These are phyloP conservation scores for Penicillium robsamsonii DNA, from an alignment of 495 filamentous ascomycete genomes.

Conservation along the genomic window DNA sequence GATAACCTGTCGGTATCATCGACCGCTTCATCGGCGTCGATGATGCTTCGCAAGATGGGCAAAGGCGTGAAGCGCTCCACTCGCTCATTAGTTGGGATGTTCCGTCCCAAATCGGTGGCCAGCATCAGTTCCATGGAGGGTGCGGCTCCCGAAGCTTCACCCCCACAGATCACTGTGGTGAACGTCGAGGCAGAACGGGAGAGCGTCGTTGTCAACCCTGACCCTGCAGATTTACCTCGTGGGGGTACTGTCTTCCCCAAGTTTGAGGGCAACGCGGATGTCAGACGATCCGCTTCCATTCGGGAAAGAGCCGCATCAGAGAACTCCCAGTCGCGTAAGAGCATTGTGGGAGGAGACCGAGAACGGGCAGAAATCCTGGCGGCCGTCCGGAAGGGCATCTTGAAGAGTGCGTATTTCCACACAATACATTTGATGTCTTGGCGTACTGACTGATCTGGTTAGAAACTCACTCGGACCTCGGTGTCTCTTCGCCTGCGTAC, in stretches of 20 bases:
- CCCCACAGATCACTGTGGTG: constrained; percentile 83
- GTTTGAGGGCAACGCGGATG: constrained; percentile 57
- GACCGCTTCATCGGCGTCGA: constrained; percentile 93
- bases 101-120: constrained; percentile 88
- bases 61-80: constrained; percentile 92
- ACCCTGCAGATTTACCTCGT: constrained; percentile 64
- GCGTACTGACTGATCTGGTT: constrained; percentile 19
- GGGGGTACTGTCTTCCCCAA: constrained; percentile 85
- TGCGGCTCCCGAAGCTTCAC: constrained; percentile 55
- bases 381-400: constrained; percentile 86
- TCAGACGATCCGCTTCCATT: constrained; percentile 26
- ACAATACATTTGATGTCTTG: constrained; percentile 2
- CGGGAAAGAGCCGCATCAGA: constrained; percentile 58
- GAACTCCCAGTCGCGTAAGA: constrained; percentile 64
- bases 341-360: constrained; percentile 84
- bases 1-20: constrained; percentile 97
- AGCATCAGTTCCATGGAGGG: constrained; percentile 69
- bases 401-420: constrained; percentile 75
- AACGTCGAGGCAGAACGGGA: constrained; percentile 92
- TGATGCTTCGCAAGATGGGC: constrained; percentile 99
- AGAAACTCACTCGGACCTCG: constrained; percentile 60
- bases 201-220: constrained; percentile 73
- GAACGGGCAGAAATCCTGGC: constrained; percentile 90
- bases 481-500: constrained; percentile 64
- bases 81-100: constrained; percentile 87